Evolutionary conservation across 768 basidiomycete genomes (phyloP).

Genomic region (Heimioporus sp.): DNA sequence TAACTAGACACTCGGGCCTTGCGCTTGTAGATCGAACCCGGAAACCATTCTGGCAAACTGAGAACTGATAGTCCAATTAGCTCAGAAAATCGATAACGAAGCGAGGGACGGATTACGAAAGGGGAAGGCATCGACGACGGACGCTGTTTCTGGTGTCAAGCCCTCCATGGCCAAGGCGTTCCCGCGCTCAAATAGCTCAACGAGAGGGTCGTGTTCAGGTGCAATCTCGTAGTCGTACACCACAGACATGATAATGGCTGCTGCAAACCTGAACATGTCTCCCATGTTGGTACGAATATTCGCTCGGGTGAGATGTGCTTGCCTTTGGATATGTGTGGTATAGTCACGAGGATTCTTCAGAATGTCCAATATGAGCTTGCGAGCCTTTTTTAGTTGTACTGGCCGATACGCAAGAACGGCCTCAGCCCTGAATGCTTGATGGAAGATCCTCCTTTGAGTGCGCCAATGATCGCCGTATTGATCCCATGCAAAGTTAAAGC

Average conservation of each 20-base stretch:
- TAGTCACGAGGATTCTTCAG: slow-evolving; percentile 6
- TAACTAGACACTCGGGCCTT: slow-evolving; percentile 8
- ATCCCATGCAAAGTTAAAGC: slow-evolving; percentile 14
- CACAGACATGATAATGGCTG: slow-evolving; percentile 38
- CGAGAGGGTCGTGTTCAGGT: slow-evolving; percentile 35
- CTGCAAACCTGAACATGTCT: slow-evolving; percentile 25
- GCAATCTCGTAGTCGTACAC: slow-evolving; percentile 40
- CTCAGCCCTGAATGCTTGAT: slow-evolving; percentile 23
- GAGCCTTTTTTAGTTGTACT: slow-evolving; percentile 17
- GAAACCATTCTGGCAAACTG: slow-evolving; percentile 22
- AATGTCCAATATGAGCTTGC: slow-evolving; percentile 15
- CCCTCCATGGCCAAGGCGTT: slow-evolving; percentile 11
- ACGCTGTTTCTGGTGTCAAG: slow-evolving; percentile 15
- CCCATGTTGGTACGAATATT: neutral
- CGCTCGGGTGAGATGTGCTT: neutral
- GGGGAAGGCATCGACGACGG: slow-evolving; percentile 19
- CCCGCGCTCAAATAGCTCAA: slow-evolving; percentile 37
- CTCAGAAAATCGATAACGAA: no score
- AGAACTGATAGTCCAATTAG: slow-evolving; percentile 14
- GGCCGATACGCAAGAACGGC: slow-evolving; percentile 8
- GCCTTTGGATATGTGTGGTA: slow-evolving; percentile 8
- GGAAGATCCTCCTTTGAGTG: slow-evolving; percentile 20
- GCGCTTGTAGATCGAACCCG: slow-evolving; percentile 27
- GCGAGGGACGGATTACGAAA: slow-evolving; percentile 9
- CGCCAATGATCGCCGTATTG: slow-evolving; percentile 24